Percentiles rank a stretch among this genome's conserved stretches.
Evolutionary conservation across 371 early-diverging fungal genomes (phyloP).

Genomic region (Rhizomucor pusillus): DNA sequence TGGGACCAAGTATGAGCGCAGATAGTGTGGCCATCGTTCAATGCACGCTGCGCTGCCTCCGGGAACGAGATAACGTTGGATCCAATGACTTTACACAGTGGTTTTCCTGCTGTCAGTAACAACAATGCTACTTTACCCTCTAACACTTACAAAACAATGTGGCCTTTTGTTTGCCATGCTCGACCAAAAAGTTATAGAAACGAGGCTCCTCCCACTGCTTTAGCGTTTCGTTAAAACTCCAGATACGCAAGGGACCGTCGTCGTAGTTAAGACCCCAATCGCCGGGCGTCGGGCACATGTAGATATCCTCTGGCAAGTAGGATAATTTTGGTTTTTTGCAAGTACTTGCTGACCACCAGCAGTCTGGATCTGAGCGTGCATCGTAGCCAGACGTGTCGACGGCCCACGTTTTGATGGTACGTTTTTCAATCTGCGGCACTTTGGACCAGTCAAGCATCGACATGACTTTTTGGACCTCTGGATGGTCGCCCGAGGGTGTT

Average conservation of each 20-base stretch:
- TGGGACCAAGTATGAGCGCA: constrained; percentile 61
- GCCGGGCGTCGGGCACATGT: constrained; percentile 21
- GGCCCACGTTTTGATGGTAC: constrained; percentile 21
- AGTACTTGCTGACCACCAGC: constrained; percentile 31
- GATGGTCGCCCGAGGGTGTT: constrained; percentile 31
- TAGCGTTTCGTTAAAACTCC: constrained; percentile 9
- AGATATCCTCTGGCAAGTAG: constrained; percentile 28
- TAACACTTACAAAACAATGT: constrained; percentile 20
- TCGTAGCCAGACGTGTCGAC: constrained; percentile 24
- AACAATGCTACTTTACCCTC: neutral
- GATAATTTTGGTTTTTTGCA: constrained; percentile 23
- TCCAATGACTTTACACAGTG: no score
- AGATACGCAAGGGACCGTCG: constrained; percentile 24
- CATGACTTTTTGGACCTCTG: constrained; percentile 48
- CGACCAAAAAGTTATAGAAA: constrained; percentile 37
- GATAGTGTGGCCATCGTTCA: constrained; percentile 36
- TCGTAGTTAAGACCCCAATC: constrained; percentile 35
- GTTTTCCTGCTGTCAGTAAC: constrained; percentile 1
- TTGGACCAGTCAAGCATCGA: constrained; percentile 43
- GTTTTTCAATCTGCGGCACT: constrained; percentile 33
- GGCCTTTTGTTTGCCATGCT: constrained; percentile 34
- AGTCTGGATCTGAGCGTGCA: constrained; percentile 16
- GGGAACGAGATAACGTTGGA: constrained; percentile 34
- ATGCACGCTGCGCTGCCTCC: constrained; percentile 33
- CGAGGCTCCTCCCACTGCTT: constrained; percentile 31